Base-by-base conservation (phyloP, 805 yeast species). In the Kazachstania kunashirensis region DNA sequence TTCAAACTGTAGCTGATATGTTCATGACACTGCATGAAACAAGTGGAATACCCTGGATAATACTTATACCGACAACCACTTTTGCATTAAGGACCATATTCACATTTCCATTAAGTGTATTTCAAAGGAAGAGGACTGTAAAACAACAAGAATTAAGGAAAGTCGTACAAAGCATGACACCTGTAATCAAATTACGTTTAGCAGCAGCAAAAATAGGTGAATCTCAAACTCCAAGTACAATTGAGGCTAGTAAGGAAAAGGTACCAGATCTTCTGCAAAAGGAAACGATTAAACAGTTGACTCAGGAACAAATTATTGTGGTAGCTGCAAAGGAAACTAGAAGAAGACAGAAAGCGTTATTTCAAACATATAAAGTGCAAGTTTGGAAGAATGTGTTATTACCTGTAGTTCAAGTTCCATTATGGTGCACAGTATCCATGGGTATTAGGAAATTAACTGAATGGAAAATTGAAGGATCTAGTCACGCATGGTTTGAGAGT, bases 11-110 rank as follows among this genome's bases (percentile, higher is more conserved):
- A n/a, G 44, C 59, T 8, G 58, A 53, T 19, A 28, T 43, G 1
- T 43, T 57, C 23, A 39, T 48, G 3, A 24, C 39, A 1, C 34
- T 74, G 1, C 89, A 82, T 56, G 58, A 68, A 7, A 38, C 49
- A n/a, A 54, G 77, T 0, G 81, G 82, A 0, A 48, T 88, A 2
- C 85, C 94, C 3, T 88, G 96, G 96, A 75, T 84, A 67, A 72
- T 73, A 0, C 61, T 85, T 26, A 79, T 88, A 8, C 96, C 96
- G 0, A 24, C 75, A 5, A 61, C 82, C 0, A 84, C 96, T 0
- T 53, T 86, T 17, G 61, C 75, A 0, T 55, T 88, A 15, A 68
- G 96, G 45, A 53, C 81, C 0, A 44, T 66, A 2, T 65, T 82
- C 55, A 88, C 96, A 0, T 53, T 85, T 6, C 96, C 96, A 4